Evolutionary conservation across 129 eudicot genomes (phyloP), one percentile per base, ranked within the genome.

Genomic region (Daucus carota): DNA sequence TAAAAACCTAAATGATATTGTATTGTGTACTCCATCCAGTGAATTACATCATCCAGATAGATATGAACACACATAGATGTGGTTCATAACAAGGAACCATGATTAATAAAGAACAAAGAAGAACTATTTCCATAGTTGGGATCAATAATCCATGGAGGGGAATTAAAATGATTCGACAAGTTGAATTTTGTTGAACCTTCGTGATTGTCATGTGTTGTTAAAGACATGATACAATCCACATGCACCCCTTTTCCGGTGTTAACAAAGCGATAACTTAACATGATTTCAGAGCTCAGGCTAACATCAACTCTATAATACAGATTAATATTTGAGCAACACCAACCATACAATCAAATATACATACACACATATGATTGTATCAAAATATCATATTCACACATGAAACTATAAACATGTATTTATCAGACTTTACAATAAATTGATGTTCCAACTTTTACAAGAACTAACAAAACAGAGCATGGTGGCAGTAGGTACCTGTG

Each of bases 401-500:
- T 20, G 60, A 52, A 52, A 52, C 26, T 52, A n/a, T 52, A 52
- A 52, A 52, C 12, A 20, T 20, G 20, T 18, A 52, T 22, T 22
- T 26, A 22, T 60, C 67, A 11, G 7, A 26, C 24, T 0, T 6
- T 12, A 22, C 44, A 42, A 70, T 36, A 3, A 40, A 77, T 5
- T 54, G 36, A 44, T 62, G 48, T 40, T 29, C 33, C 44, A 34
- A 33, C 65, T 57, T n/a, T 57, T 24, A 57, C 65, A 22, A 57
- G 41, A 74, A 32, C 18, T 34, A 1, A 24, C 20, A 75, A 54
- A 75, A 34, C 36, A 54, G 28, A 40, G 66, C 10, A 32, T 29
- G 32, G 17, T 9, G 8, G 5, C 2, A 46, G 52, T 15, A 2
- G 38, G 26, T 43, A 90, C 97, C 96, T 36, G 86, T 80, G 77